Evolutionary conservation across 228 moss, liverwort and hornwort species (phyloP).

Genomic region (Sphagnum magellanicum): DNA sequence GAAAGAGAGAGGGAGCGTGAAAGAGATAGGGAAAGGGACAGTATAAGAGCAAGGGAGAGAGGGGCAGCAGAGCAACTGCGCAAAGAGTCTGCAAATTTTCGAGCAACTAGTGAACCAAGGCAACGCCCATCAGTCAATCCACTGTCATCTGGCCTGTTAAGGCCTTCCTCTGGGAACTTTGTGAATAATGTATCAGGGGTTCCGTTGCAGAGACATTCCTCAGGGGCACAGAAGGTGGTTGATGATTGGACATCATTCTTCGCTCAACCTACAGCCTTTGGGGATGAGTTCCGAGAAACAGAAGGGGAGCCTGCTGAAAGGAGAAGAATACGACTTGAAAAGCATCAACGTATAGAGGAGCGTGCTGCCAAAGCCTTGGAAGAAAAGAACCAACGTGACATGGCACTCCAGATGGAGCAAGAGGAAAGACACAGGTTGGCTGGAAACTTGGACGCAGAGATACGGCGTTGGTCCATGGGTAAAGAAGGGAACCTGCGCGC

Average conservation of each 20-base stretch:
- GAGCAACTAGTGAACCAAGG: slow-evolving; percentile 61
- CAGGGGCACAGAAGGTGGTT: slow-evolving; percentile 34
- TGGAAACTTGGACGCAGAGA: slow-evolving; percentile 77
- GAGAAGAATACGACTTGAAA: slow-evolving; percentile 55
- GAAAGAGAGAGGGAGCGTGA: slow-evolving; percentile 35
- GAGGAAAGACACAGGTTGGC: slow-evolving; percentile 69
- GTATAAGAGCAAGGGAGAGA: slow-evolving; percentile 43
- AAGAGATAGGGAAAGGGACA: slow-evolving; percentile 50
- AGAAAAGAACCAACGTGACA: slow-evolving; percentile 94
- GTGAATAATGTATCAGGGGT: slow-evolving; percentile 45
- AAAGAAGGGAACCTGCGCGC: slow-evolving; percentile 96
- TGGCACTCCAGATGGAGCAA: slow-evolving; percentile 77
- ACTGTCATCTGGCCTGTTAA: slow-evolving; percentile 11
- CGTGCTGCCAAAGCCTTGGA: slow-evolving; percentile 81
- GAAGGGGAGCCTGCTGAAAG: slow-evolving; percentile 38
- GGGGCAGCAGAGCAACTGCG: slow-evolving; percentile 42
- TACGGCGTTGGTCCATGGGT: slow-evolving; percentile 90
- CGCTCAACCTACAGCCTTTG: slow-evolving; percentile 36
- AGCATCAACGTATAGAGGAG: slow-evolving; percentile 60
- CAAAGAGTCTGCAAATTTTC: slow-evolving; percentile 23
- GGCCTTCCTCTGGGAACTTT: slow-evolving; percentile 35
- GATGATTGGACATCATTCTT: slow-evolving; percentile 83
- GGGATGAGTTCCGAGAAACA: slow-evolving; percentile 32
- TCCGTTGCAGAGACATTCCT: slow-evolving; percentile 33
- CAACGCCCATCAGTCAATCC: slow-evolving; percentile 67